phyloP scores from a whole-genome alignment of 768 basidiomycete species.

The Termitomyces sp. region DNA sequence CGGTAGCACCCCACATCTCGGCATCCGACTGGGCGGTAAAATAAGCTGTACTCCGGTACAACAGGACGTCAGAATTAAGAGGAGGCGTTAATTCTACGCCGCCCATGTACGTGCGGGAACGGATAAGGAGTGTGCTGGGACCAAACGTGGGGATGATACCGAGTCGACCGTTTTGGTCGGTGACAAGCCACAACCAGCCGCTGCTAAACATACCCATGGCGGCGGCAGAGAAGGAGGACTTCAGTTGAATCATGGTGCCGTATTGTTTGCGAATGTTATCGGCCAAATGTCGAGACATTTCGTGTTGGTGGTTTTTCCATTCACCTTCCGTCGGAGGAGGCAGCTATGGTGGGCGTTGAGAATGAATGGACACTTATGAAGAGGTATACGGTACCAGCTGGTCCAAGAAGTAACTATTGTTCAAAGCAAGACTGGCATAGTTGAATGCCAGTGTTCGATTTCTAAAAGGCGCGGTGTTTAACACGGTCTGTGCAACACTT shows the following conservation, averaged over 20 bases:
- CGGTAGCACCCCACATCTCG: background rate
- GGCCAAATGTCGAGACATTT: slow-evolving; percentile 30
- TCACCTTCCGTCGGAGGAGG: slow-evolving; percentile 31
- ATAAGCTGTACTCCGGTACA: slow-evolving; percentile 2
- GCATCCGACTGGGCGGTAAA: background rate
- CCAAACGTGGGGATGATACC: slow-evolving; percentile 87
- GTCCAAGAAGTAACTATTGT: slow-evolving; percentile 94
- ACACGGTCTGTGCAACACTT: slow-evolving; percentile 68
- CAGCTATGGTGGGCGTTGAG: slow-evolving; percentile 28
- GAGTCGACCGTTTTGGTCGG: slow-evolving; percentile 52
- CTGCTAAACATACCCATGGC: slow-evolving; percentile 74
- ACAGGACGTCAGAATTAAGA: slow-evolving; percentile 11
- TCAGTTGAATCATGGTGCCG: slow-evolving; percentile 63
- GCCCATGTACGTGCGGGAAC: slow-evolving; percentile 43
- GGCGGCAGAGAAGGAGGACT: slow-evolving; percentile 73
- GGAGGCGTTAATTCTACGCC: slow-evolving; percentile 11
- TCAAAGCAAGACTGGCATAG: slow-evolving; percentile 88
- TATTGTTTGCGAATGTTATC: slow-evolving; percentile 44
- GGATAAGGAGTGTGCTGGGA: slow-evolving; percentile 81
- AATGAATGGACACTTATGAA: background rate
- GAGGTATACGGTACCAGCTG: slow-evolving; percentile 60
- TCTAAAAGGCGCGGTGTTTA: slow-evolving; percentile 57
- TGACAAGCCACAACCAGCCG: slow-evolving; percentile 89
- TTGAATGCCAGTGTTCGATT: slow-evolving; percentile 74
- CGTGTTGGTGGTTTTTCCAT: slow-evolving; percentile 30